These are phyloP conservation scores for Diutina pseudorugosa DNA, from an alignment of 1,139 yeast species.

Conservation along the genomic window DNA sequence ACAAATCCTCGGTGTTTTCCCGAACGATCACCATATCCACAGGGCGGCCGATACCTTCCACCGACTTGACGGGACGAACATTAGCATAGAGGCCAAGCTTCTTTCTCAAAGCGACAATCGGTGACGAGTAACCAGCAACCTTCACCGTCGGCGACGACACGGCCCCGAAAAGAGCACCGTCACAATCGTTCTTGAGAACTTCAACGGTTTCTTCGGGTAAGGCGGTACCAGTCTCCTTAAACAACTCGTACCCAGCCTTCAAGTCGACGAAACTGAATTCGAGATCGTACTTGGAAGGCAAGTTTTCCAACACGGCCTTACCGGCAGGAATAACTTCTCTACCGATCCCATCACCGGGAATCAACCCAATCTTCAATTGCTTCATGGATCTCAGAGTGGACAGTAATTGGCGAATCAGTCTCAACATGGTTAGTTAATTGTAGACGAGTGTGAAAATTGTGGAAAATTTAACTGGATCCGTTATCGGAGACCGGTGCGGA, in stretches of 20 bases:
- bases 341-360: conserved; percentile 98
- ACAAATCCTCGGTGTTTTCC: conserved; percentile 95
- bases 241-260: conserved; percentile 90
- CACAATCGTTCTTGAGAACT: conserved; percentile 69
- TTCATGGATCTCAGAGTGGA: conserved; percentile 13
- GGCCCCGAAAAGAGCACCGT: conserved; percentile 96
- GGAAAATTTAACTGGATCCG: not conserved
- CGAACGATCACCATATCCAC: conserved; percentile 97
- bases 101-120: conserved; percentile 95
- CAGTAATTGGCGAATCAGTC: conserved; percentile 8
- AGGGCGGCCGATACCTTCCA: conserved; percentile 69
- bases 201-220: conserved; percentile 87
- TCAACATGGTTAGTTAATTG: not conserved
- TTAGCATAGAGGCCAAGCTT: conserved; percentile 90
- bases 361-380: conserved; percentile 42
- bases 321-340: conserved; percentile 97
- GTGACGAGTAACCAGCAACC: conserved; percentile 94
- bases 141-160: conserved; percentile 90
- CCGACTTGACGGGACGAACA: conserved; percentile 94
- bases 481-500: not conserved
- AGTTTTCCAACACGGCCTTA: conserved; percentile 66
- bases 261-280: conserved; percentile 76
- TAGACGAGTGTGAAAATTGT: not conserved
- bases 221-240: conserved; percentile 88
- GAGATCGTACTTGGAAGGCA: conserved; percentile 65